phyloP scores from a whole-genome alignment of 106 monocot species.

The Platanthera guangdongensis region DNA sequence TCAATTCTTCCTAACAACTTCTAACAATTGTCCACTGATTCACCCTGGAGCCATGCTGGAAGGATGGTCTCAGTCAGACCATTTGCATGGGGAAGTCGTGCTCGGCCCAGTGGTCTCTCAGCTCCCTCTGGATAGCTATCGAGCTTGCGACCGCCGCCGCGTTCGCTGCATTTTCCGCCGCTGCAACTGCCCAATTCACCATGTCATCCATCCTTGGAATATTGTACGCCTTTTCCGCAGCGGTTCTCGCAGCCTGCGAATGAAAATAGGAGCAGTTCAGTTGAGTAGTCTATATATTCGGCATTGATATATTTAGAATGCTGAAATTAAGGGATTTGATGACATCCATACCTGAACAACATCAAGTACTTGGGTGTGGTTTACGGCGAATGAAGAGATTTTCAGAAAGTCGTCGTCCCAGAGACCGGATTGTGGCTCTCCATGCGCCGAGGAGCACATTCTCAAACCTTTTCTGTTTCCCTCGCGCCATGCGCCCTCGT shows the following conservation, averaged over 20 bases:
- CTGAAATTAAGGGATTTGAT: background rate
- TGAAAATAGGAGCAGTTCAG: background rate
- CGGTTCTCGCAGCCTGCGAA: slow-evolving; percentile 52
- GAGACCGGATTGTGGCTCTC: slow-evolving; percentile 54
- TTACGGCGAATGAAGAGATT: slow-evolving; percentile 44
- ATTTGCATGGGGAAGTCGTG: slow-evolving; percentile 20
- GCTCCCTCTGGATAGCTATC: slow-evolving; percentile 41
- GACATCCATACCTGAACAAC: slow-evolving; percentile 35
- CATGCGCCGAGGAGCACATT: slow-evolving; percentile 61
- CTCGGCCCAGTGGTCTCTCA: slow-evolving; percentile 13
- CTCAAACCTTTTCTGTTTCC: slow-evolving; percentile 63
- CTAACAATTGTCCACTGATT: background rate
- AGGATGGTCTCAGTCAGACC: slow-evolving; percentile 15
- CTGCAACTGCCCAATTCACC: slow-evolving; percentile 54
- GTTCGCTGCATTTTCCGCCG: slow-evolving; percentile 60
- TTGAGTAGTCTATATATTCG: background rate
- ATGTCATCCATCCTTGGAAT: slow-evolving; percentile 49
- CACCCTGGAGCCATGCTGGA: too few species aligned
- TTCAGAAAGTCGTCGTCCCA: slow-evolving; percentile 57
- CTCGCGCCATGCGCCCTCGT: slow-evolving; percentile 77
- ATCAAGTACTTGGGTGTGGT: slow-evolving; percentile 63
- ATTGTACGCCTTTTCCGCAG: slow-evolving; percentile 44
- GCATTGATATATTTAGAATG: background rate
- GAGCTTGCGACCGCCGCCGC: slow-evolving; percentile 50
- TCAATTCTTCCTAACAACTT: background rate